Base-by-base conservation (phyloP, 1,284 basidiomycete genomes). In the Phylloboletellus chloephorus region DNA sequence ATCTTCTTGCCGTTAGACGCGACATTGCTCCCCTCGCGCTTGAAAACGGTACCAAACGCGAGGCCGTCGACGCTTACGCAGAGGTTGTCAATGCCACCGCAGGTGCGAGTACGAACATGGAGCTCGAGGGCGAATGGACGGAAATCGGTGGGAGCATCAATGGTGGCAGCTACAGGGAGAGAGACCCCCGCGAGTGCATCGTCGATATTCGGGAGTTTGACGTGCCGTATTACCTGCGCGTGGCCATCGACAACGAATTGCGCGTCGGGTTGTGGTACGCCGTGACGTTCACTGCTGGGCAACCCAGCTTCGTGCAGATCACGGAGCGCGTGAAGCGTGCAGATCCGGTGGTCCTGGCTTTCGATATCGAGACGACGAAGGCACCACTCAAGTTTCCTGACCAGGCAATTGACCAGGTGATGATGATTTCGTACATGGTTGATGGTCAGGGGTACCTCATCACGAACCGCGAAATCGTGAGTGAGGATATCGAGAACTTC, bases 381-480 rank as follows among this genome's bases (percentile, higher is more conserved):
- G 88, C 92, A 34, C 96, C 96, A 10, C 82, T 98, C 60, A 98
- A 98, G 66, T 98, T 98, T 61, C 96, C 96, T 1, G 96, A 98
- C 68, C 88, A 92, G 52, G 81, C 85, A 9, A 84, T 88, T 15
- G 96, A 98, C 69, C 93, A 96, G 61, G 91, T 99, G 56, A 98
- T 99, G 95, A 99, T 99, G 96, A 98, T 99, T 52, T 98, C 96
- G 31, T 96, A 95, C 67, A 96, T 96, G 91, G 71, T 96, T 24
- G 92, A 96, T 60, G 92, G 91, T 0, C 90, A 98, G 62, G 96
- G 96, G 0, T 99, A 88, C 58, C 78, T 99, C 48, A 98, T 99
- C 64, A 98, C 93, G 15, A 98, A 98, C 57, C 78, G 96, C 34
- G 95, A 98, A 52, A 97, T 98, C 40, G 92, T 98, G 46, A 84